These are phyloP conservation scores for Trichophyton rubrum DNA, from an alignment of 2,329 filamentous ascomycete genomes.

Conservation along the genomic window DNA sequence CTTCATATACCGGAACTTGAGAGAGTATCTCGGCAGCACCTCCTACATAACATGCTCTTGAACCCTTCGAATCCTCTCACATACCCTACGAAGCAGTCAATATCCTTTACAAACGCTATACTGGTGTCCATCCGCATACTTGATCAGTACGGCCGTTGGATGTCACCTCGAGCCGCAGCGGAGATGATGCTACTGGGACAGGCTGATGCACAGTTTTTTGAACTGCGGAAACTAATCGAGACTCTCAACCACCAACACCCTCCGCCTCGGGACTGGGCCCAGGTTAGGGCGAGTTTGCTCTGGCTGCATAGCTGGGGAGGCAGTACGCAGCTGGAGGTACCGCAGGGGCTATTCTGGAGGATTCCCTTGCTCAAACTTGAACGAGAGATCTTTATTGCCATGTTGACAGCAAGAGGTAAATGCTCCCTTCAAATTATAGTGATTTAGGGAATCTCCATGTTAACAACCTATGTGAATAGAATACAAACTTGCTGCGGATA, in stretches of 20 bases:
- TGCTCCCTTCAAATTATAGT: not conserved
- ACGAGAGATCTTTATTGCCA: constrained; percentile 44
- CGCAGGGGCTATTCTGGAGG: constrained; percentile 38
- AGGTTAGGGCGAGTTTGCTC: constrained; percentile 39
- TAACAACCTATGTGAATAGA: constrained; percentile 17
- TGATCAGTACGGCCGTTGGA: constrained; percentile 26
- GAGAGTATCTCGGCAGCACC: constrained; percentile 27
- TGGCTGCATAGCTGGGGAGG: constrained; percentile 51
- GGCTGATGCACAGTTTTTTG: constrained; percentile 40
- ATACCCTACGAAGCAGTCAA: constrained; percentile 25
- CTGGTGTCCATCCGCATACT: constrained; percentile 31
- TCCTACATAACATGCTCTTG: constrained; percentile 33
- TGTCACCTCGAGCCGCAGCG: constrained; percentile 27
- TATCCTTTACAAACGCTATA: constrained; percentile 31
- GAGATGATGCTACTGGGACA: constrained; percentile 43
- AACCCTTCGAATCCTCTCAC: constrained; percentile 31
- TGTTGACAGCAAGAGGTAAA: constrained; percentile 38
- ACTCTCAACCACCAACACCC: constrained; percentile 31
- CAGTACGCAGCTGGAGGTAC: constrained; percentile 19
- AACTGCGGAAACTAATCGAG: constrained; percentile 43
- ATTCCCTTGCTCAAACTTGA: constrained; percentile 40
- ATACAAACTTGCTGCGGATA: constrained; percentile 30
- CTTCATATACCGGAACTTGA: constrained; percentile 23
- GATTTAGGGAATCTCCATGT: too few relatives aligned
- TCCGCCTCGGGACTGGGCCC: constrained; percentile 38